phyloP scores from a whole-genome alignment of 345 rosid species.

The Lepidium didymum region DNA sequence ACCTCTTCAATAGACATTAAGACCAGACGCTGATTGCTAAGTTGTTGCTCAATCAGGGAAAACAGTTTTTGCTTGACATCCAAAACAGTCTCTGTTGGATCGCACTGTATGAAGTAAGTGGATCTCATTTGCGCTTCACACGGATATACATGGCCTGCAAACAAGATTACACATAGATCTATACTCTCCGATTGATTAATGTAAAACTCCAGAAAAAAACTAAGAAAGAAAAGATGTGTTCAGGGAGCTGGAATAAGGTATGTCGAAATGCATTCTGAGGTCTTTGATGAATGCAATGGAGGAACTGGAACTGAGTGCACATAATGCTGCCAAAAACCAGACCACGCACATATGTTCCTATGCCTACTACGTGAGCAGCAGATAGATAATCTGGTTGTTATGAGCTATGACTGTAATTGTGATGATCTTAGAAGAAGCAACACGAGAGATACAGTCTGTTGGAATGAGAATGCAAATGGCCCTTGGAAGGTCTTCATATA shows the following conservation, averaged over 20 bases:
- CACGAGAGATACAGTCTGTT: no score
- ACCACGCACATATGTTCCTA: no score
- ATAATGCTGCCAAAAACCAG: no score
- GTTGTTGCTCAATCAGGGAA: constrained; percentile 56
- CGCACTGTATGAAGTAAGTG: constrained; percentile 82
- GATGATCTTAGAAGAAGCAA: no score
- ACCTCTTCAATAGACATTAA: constrained; percentile 50
- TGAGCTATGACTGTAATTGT: no score
- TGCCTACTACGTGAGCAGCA: no score
- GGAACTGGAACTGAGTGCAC: no score
- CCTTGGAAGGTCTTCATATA: no score
- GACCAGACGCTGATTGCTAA: constrained; percentile 59
- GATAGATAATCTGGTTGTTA: no score
- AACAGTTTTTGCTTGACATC: constrained; percentile 71
- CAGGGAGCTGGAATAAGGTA: not conserved
- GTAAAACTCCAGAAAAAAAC: not conserved
- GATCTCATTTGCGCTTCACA: constrained; percentile 74
- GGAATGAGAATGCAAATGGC: no score
- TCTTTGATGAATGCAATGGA: no score
- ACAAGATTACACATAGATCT: constrained; percentile 7
- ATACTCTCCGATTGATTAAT: not conserved
- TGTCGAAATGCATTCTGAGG: no score
- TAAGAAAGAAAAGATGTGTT: not conserved
- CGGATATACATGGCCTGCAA: constrained; percentile 83
- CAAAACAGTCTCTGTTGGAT: constrained; percentile 68